Evolutionary conservation across 192 early-diverging fungal species (phyloP).

Genomic region (Spizellomyces punctatus): DNA sequence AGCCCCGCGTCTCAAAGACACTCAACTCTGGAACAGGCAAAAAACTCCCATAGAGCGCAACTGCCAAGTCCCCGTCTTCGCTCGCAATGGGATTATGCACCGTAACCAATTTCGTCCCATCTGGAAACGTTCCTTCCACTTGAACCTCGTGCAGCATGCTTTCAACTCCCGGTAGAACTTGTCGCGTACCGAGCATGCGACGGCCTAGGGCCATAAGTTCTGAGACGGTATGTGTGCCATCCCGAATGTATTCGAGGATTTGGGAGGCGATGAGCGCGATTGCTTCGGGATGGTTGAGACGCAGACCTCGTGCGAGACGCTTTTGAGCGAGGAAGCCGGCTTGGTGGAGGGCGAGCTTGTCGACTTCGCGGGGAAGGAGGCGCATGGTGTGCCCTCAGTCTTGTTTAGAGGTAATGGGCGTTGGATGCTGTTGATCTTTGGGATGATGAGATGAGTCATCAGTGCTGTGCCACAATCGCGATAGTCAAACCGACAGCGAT

Average conservation of each 20-base stretch:
- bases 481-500: too few species aligned
- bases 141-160: constrained; percentile 80
- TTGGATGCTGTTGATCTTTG: neutral
- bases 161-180: constrained; percentile 75
- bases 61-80: constrained; percentile 75
- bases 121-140: constrained; percentile 89
- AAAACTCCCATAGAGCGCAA: constrained; percentile 89
- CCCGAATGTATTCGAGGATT: constrained; percentile 85
- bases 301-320: constrained; percentile 84
- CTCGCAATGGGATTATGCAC: constrained; percentile 89
- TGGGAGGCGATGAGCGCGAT: constrained; percentile 88
- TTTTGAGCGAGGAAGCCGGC: constrained; percentile 89
- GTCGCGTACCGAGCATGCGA: constrained; percentile 81
- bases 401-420: neutral
- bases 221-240: constrained; percentile 84
- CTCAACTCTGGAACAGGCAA: constrained; percentile 66
- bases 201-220: constrained; percentile 87
- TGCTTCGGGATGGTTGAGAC: constrained; percentile 85
- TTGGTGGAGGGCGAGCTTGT: constrained; percentile 90
- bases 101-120: constrained; percentile 93
- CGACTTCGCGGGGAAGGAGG: constrained; percentile 87
- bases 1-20: neutral
- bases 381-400: constrained; percentile 33
- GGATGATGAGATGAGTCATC: too few species aligned
- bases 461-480: too few species aligned